Evolutionary conservation across 2,329 filamentous ascomycete species (phyloP).

Genomic region (Neonectria magnoliae): DNA sequence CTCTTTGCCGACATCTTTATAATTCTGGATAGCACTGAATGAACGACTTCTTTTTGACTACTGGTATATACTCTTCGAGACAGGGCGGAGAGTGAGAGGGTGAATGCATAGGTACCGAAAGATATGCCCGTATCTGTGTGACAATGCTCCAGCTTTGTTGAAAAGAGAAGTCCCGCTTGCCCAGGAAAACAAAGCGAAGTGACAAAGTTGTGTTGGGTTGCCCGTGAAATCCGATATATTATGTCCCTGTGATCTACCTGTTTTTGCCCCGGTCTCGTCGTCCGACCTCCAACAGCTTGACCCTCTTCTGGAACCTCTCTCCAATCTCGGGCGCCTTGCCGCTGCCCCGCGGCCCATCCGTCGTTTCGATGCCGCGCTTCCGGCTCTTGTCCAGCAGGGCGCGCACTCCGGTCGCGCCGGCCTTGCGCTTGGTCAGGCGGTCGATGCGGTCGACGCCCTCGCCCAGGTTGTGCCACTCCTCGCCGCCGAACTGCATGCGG

Average conservation of each 20-base stretch:
- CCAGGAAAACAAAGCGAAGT: background rate
- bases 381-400: constrained; percentile 83
- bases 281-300: constrained; percentile 64
- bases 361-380: constrained; percentile 76
- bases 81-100: background rate
- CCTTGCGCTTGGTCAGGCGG: constrained; percentile 78
- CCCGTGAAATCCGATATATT: constrained; percentile 23
- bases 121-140: background rate
- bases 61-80: background rate
- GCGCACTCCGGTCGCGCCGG: constrained; percentile 62
- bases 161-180: background rate
- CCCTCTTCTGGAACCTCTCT: constrained; percentile 77
- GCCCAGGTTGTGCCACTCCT: constrained; percentile 89
- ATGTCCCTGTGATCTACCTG: constrained; percentile 41
- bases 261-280: constrained; percentile 57
- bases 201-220: background rate
- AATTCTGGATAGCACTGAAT: background rate
- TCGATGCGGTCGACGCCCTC: constrained; percentile 89
- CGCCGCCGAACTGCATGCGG: constrained; percentile 82
- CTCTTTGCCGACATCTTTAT: background rate
- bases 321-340: constrained; percentile 70
- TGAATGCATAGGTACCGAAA: background rate
- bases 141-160: background rate
- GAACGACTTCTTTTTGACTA: background rate
- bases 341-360: constrained; percentile 75